These are phyloP conservation scores for Pseudogymnoascus sp. DNA, from an alignment of 2,329 filamentous ascomycete genomes.

Conservation along the genomic window DNA sequence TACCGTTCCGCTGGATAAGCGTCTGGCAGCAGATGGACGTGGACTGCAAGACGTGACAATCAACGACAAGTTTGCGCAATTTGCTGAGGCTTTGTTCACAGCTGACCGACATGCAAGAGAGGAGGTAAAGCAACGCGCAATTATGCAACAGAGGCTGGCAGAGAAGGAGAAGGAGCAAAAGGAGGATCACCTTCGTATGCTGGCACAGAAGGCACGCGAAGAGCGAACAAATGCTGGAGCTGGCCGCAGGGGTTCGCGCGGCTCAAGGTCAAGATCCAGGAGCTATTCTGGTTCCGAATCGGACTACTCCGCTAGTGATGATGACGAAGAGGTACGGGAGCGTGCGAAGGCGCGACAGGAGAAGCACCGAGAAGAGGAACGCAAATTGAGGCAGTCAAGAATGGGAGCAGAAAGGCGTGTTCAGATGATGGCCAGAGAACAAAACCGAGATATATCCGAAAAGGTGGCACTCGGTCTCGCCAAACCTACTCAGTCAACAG, in stretches of 20 bases:
- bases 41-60: constrained; percentile 90
- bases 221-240: constrained; percentile 54
- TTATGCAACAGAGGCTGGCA: constrained; percentile 92
- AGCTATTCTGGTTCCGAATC: constrained; percentile 48
- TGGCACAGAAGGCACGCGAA: constrained; percentile 87
- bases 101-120: constrained; percentile 92
- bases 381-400: constrained; percentile 82
- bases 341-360: constrained; percentile 72
- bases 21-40: constrained; percentile 85
- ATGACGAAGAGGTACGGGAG: constrained; percentile 64
- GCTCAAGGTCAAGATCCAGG: constrained; percentile 33
- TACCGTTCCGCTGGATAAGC: constrained; percentile 91
- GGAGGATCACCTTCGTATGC: constrained; percentile 78
- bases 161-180: constrained; percentile 96
- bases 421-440: constrained; percentile 88
- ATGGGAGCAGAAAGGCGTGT: constrained; percentile 92
- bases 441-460: constrained; percentile 93
- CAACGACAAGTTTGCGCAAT: constrained; percentile 97
- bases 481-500: constrained; percentile 84
- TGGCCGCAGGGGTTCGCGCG: constrained; percentile 34
- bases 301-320: constrained; percentile 35
- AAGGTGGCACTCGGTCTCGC: constrained; percentile 91
- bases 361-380: constrained; percentile 71
- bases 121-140: constrained; percentile 82
- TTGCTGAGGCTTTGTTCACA: constrained; percentile 88